Evolutionary conservation across 2,329 filamentous ascomycete species (phyloP), one percentile per base, ranked within the genome.

Genomic region (Aspergillus novoparasiticus): DNA sequence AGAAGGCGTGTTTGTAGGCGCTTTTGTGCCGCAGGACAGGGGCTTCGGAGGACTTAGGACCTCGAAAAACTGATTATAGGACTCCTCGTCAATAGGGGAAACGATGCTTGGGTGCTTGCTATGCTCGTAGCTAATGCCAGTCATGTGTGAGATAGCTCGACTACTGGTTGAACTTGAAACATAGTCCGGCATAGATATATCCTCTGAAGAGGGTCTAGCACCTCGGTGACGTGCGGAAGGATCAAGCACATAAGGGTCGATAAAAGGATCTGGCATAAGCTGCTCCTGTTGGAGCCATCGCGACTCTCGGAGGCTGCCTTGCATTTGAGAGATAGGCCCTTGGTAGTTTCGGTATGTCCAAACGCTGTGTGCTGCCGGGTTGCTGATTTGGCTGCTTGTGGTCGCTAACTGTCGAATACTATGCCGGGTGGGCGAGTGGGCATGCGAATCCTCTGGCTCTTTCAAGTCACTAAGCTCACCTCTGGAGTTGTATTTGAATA

Each of bases 391-490:
- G 59, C 63, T 67, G 61, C 43, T 69, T 6, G 68, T 62, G 48
- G 69, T 65, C 56, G 64, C 64, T 53, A 61, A 58, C 28, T 60
- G 63, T 57, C 68, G 72, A 58, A 55, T 60, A 19, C 73, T 71
- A 59, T 73, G 68, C 59, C 78, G 78, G 26, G 83, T 82, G 23
- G 88, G 89, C 0, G 89, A 90, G 69, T 91, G 88, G 2, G 85
- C 79, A 71, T 91, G 89, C 8, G 82, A 81, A n/a, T 88, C 85
- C 2, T 82, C 75, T 3, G 79, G 77, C 50, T 83, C 81, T 46
- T 85, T 82, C 1, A 76, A 11, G 73, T 76, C 74, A 77, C 60
- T 62, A 45, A 71, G 66, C 30, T 66, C 64, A 16, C 62, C 64
- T 32, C 67, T 70, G 34, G 74, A 62, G 51, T 71, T 70, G 57